These are phyloP conservation scores for Dictyostelium brefeldianum DNA, from an alignment of 78 protist genomes.

Conservation along the genomic window DNA sequence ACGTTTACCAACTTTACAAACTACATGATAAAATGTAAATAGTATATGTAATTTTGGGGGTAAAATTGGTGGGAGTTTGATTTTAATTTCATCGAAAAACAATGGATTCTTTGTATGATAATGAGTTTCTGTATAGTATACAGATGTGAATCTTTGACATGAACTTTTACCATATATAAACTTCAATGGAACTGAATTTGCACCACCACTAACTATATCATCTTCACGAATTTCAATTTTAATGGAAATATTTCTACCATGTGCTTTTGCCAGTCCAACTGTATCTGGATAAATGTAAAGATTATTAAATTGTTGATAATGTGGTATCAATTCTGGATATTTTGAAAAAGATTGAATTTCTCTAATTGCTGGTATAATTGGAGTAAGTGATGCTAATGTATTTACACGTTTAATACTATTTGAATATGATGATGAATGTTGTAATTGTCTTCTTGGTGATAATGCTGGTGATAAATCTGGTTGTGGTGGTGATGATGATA, in stretches of 20 bases:
- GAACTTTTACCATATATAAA: slow-evolving; percentile 52
- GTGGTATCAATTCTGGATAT: slow-evolving; percentile 51
- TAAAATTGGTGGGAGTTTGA: slow-evolving; percentile 51
- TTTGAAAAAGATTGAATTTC: slow-evolving; percentile 56
- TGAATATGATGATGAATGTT: not conserved
- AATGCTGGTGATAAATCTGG: not conserved
- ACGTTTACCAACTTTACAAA: slow-evolving; percentile 66
- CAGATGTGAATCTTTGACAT: slow-evolving; percentile 9
- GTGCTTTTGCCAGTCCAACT: slow-evolving; percentile 43
- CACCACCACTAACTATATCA: not conserved
- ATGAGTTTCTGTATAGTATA: slow-evolving; percentile 54
- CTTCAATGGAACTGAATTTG: slow-evolving; percentile 3
- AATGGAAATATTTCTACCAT: slow-evolving; percentile 47
- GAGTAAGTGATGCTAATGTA: slow-evolving; percentile 12
- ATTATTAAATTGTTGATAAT: slow-evolving; percentile 48
- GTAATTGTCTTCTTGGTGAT: not conserved
- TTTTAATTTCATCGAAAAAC: slow-evolving; percentile 64
- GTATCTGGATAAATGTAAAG: slow-evolving; percentile 66
- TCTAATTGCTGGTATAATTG: slow-evolving; percentile 57
- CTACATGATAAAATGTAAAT: slow-evolving; percentile 68
- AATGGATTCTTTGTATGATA: slow-evolving; percentile 79
- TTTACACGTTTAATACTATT: not conserved
- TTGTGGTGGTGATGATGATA: slow-evolving; percentile 5
- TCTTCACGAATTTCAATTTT: slow-evolving; percentile 61
- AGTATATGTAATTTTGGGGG: slow-evolving; percentile 47